A percentile compares a stretch with the other conserved stretches of the same genome.
Evolutionary conservation across 306 rosid species (phyloP).

Genomic region (Adenanthera pavonina): DNA sequence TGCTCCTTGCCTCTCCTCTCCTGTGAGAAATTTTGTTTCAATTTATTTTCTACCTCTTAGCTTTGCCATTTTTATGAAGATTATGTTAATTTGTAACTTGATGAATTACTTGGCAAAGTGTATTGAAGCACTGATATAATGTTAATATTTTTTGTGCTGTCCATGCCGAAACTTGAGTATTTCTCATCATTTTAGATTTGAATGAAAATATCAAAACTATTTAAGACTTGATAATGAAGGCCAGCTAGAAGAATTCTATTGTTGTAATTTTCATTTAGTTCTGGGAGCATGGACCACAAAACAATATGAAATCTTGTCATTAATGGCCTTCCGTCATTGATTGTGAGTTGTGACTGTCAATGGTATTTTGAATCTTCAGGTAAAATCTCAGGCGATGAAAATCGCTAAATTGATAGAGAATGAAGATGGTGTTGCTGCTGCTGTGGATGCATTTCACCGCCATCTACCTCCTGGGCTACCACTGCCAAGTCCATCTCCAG

Average conservation of each 20-base stretch:
- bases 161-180: not conserved
- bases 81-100: constrained; percentile 55
- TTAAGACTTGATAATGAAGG: not conserved
- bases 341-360: not conserved
- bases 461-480: constrained; percentile 79
- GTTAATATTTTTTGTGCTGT: not conserved
- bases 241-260: constrained; percentile 10
- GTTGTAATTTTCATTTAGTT: not conserved
- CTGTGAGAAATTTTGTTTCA: too few relatives aligned
- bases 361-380: constrained; percentile 47
- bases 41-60: not conserved
- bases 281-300: constrained; percentile 4
- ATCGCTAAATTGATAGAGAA: constrained; percentile 65
- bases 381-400: constrained; percentile 66
- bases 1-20: not conserved
- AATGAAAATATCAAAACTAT: not conserved
- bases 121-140: not conserved
- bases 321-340: not conserved
- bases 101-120: too few relatives aligned
- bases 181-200: not conserved
- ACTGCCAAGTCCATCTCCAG: constrained; percentile 54
- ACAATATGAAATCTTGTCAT: not conserved
- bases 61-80: not conserved
- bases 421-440: constrained; percentile 84
- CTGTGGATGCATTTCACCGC: constrained; percentile 80